A percentile compares a stretch with the other conserved stretches of the same genome.
Evolutionary conservation across 1,139 yeast species (phyloP).

Genomic region (Zygoascus meyerae): DNA sequence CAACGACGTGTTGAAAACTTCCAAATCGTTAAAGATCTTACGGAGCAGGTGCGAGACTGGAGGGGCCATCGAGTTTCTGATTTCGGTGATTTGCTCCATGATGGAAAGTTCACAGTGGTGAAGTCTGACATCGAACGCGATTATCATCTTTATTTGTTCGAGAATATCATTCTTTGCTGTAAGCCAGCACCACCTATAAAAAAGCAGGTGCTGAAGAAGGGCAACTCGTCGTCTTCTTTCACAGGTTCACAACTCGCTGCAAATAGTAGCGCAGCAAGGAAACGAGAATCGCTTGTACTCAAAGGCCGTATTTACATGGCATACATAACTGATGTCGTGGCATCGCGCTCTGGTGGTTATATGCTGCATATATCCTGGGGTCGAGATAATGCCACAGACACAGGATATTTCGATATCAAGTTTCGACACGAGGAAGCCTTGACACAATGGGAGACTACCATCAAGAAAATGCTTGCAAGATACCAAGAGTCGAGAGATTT

Average conservation of each 20-base stretch:
- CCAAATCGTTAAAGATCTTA: slow-evolving; percentile 60
- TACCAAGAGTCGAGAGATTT: slow-evolving; percentile 18
- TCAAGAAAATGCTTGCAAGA: slow-evolving; percentile 27
- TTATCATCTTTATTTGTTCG: slow-evolving; percentile 84
- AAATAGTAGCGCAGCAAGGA: slow-evolving; percentile 12
- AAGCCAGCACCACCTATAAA: slow-evolving; percentile 38
- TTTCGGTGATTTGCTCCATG: slow-evolving; percentile 80
- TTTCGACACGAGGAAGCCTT: slow-evolving; percentile 34
- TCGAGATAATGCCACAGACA: slow-evolving; percentile 32
- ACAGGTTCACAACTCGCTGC: slow-evolving; percentile 10
- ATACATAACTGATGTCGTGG: slow-evolving; percentile 33
- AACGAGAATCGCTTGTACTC: slow-evolving; percentile 31
- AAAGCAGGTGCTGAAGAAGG: slow-evolving; percentile 31
- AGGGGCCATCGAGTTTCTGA: slow-evolving; percentile 79
- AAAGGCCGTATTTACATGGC: slow-evolving; percentile 40
- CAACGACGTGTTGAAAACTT: slow-evolving; percentile 89
- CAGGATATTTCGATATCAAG: slow-evolving; percentile 34
- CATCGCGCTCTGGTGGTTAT: slow-evolving; percentile 28
- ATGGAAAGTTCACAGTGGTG: slow-evolving; percentile 71
- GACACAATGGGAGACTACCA: slow-evolving; percentile 33
- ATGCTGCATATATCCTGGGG: slow-evolving; percentile 35
- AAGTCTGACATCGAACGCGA: slow-evolving; percentile 76
- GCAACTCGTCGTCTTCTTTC: slow-evolving; percentile 17
- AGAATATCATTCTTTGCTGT: slow-evolving; percentile 77
- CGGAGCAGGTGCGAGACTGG: slow-evolving; percentile 82